Evolutionary conservation across 768 basidiomycete species (phyloP).

Genomic region (Leccinum barrowsii): DNA sequence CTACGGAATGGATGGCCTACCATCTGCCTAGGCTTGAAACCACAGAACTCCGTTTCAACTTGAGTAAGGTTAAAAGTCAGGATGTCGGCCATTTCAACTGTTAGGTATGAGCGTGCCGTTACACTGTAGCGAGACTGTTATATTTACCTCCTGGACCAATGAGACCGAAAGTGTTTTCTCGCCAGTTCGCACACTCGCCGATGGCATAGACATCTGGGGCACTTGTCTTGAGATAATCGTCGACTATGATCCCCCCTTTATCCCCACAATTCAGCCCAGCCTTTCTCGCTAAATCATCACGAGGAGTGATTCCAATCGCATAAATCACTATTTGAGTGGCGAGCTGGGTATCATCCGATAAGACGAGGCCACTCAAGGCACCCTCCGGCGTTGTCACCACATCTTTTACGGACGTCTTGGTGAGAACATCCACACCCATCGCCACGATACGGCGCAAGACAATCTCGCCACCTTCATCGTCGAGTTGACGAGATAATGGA

Average conservation of each 20-base stretch:
- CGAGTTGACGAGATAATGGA: slow-evolving; percentile 58
- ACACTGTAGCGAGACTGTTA: not conserved
- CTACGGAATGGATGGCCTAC: slow-evolving; percentile 13
- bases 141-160: slow-evolving; percentile 62
- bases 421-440: slow-evolving; percentile 56
- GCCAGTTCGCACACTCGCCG: slow-evolving; percentile 74
- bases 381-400: slow-evolving; percentile 37
- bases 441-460: slow-evolving; percentile 56
- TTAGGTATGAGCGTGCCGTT: not conserved
- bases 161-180: slow-evolving; percentile 63
- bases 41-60: slow-evolving; percentile 39
- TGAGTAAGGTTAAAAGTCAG: slow-evolving; percentile 70
- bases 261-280: slow-evolving; percentile 48
- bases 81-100: slow-evolving; percentile 71
- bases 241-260: slow-evolving; percentile 56
- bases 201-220: slow-evolving; percentile 64
- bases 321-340: slow-evolving; percentile 57
- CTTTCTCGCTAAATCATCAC: slow-evolving; percentile 59
- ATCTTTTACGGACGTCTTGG: slow-evolving; percentile 36
- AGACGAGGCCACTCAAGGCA: slow-evolving; percentile 45
- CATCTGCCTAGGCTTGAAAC: slow-evolving; percentile 44
- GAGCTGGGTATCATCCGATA: slow-evolving; percentile 45
- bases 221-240: slow-evolving; percentile 55
- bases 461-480: slow-evolving; percentile 55
- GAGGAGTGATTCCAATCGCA: slow-evolving; percentile 67